phyloP scores from a whole-genome alignment of 139 green algal species.

The Edaphochlamys debaryana region DNA sequence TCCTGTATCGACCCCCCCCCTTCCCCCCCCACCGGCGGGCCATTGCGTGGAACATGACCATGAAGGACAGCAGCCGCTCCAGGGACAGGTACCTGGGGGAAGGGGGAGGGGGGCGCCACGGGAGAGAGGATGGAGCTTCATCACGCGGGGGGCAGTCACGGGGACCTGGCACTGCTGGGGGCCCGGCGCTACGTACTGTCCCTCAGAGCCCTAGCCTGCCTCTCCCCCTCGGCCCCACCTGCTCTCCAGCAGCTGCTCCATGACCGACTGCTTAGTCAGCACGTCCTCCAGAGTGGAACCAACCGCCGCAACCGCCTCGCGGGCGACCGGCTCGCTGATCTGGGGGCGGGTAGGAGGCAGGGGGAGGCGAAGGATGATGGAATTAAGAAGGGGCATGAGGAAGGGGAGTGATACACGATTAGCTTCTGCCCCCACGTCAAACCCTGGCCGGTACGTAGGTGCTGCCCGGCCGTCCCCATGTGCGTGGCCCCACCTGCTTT shows the following conservation, averaged over 20 bases:
- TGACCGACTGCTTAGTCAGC: slow-evolving; percentile 25
- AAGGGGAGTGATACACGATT: too few relatives aligned
- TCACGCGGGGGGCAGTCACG: neutral
- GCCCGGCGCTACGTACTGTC: too few relatives aligned
- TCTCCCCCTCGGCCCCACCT: neutral
- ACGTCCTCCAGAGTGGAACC: slow-evolving; percentile 17
- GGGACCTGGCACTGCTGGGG: too few relatives aligned
- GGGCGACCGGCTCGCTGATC: slow-evolving; percentile 8
- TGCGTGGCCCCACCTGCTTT: too few relatives aligned
- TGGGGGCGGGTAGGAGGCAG: neutral
- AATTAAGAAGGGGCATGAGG: too few relatives aligned
- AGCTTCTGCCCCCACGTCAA: too few relatives aligned
- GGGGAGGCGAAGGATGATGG: too few relatives aligned
- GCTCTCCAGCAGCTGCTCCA: slow-evolving; percentile 32
- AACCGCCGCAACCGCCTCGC: slow-evolving; percentile 22
- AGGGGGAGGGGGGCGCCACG: neutral
- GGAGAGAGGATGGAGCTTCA: neutral
- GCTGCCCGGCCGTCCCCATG: too few relatives aligned
- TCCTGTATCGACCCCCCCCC: too few relatives aligned
- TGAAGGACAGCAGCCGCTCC: slow-evolving; percentile 26
- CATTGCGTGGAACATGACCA: slow-evolving; percentile 40
- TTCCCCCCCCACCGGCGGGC: neutral
- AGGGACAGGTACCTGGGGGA: slow-evolving; percentile 21
- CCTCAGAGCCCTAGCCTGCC: neutral
- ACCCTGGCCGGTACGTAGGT: too few relatives aligned